These are phyloP conservation scores for Eucalyptus paniculata DNA, from an alignment of 345 rosid species.

Conservation along the genomic window DNA sequence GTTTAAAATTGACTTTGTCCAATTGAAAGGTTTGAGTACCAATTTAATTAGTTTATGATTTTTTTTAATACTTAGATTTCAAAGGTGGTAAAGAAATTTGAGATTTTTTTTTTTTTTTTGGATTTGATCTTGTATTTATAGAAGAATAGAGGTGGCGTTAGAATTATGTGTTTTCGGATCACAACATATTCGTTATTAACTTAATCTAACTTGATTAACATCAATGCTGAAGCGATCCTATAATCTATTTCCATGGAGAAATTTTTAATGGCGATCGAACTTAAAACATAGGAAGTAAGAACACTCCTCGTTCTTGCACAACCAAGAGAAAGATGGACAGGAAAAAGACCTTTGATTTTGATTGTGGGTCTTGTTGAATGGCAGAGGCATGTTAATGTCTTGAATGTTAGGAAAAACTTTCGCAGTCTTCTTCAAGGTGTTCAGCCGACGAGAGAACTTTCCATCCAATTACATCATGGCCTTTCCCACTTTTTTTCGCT, in stretches of 20 bases:
- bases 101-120: too few relatives aligned
- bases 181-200: not conserved
- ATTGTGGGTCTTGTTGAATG: not conserved
- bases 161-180: not conserved
- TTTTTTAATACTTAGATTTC: too few relatives aligned
- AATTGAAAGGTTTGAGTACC: too few relatives aligned
- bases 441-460: not conserved
- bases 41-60: too few relatives aligned
- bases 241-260: not conserved
- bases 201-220: not conserved
- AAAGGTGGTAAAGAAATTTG: not conserved
- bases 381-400: not conserved
- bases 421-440: not conserved
- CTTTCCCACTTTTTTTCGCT: not conserved
- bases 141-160: not conserved
- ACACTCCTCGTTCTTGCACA: not conserved
- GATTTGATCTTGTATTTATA: not conserved
- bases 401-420: not conserved
- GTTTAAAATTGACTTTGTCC: too few relatives aligned
- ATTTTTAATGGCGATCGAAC: not conserved
- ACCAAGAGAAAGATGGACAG: not conserved
- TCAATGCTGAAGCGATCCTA: not conserved
- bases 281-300: not conserved
- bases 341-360: not conserved
- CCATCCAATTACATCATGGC: not conserved